These are phyloP conservation scores for Chenopodium album DNA, from an alignment of 148 eudicot species.

Conservation along the genomic window DNA sequence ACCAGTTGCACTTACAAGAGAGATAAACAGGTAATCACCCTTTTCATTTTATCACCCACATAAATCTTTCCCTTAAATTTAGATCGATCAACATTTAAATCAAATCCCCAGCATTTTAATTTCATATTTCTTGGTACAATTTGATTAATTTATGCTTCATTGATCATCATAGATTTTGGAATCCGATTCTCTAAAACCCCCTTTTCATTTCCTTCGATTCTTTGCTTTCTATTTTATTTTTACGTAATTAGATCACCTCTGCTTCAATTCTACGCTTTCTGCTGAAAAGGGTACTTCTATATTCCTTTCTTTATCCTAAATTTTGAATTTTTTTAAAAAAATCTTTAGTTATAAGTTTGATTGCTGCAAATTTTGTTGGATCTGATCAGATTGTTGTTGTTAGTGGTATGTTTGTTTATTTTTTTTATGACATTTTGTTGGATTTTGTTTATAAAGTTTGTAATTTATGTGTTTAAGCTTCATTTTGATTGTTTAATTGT, in stretches of 20 bases:
- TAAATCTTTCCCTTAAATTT: background rate
- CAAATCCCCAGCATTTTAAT: background rate
- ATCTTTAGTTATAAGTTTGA: background rate
- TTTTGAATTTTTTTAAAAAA: background rate
- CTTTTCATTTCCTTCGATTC: constrained; percentile 2
- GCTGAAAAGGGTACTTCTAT: constrained; percentile 25
- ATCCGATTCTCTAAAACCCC: constrained; percentile 19
- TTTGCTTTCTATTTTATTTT: background rate
- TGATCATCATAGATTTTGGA: constrained; percentile 19
- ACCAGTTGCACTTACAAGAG: background rate
- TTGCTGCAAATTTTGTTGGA: background rate
- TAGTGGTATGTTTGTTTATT: background rate
- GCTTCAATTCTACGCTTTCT: constrained; percentile 18
- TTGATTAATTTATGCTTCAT: background rate
- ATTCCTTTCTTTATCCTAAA: background rate
- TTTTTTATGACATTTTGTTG: background rate
- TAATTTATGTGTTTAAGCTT: background rate
- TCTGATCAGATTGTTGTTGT: constrained; percentile 10
- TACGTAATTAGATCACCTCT: background rate
- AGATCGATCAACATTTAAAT: background rate
- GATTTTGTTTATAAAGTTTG: background rate
- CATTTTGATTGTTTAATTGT: constrained; percentile 4
- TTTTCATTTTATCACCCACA: background rate
- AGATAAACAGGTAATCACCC: constrained; percentile 6
- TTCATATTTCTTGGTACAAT: background rate